Evolutionary conservation across 352 stramenopile species (phyloP).

Genomic region (Phytophthora citricola): DNA sequence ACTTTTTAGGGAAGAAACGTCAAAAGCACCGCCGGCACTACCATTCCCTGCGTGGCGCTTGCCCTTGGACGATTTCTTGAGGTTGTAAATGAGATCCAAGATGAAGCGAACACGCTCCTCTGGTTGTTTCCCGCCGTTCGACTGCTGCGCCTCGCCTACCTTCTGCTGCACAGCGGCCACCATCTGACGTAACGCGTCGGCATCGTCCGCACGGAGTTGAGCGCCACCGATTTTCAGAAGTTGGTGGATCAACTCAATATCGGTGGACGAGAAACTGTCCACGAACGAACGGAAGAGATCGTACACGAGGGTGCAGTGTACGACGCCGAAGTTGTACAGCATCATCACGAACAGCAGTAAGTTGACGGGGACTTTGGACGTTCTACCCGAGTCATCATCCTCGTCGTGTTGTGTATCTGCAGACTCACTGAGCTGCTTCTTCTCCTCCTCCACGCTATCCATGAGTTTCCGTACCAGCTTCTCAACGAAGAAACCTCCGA

Average conservation of each 20-base stretch:
- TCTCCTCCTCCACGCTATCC: constrained; percentile 49
- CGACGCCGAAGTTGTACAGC: constrained; percentile 92
- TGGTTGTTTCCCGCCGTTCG: constrained; percentile 35
- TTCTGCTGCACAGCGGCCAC: constrained; percentile 85
- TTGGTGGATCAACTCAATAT: constrained; percentile 91
- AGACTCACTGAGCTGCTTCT: constrained; percentile 28
- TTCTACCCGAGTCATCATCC: constrained; percentile 40
- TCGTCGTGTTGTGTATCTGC: constrained; percentile 12
- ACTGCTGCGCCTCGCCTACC: constrained; percentile 48
- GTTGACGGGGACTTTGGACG: constrained; percentile 80
- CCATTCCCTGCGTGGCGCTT: constrained; percentile 39
- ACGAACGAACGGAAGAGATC: constrained; percentile 89
- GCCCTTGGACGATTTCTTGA: constrained; percentile 96
- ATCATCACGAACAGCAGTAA: constrained; percentile 88
- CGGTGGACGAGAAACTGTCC: constrained; percentile 68
- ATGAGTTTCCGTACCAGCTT: constrained; percentile 72
- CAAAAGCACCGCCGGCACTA: constrained; percentile 42
- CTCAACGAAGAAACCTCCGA: constrained; percentile 86
- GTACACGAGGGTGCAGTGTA: constrained; percentile 92
- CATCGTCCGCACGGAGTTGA: constrained; percentile 87
- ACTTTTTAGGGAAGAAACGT: constrained; percentile 91
- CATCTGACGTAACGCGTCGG: constrained; percentile 86
- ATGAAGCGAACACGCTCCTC: constrained; percentile 89
- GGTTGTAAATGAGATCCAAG: constrained; percentile 95
- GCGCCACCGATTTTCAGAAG: constrained; percentile 83